phyloP scores from a whole-genome alignment of 495 filamentous ascomycete species.

The Paragyromitra xinjiangensis region DNA sequence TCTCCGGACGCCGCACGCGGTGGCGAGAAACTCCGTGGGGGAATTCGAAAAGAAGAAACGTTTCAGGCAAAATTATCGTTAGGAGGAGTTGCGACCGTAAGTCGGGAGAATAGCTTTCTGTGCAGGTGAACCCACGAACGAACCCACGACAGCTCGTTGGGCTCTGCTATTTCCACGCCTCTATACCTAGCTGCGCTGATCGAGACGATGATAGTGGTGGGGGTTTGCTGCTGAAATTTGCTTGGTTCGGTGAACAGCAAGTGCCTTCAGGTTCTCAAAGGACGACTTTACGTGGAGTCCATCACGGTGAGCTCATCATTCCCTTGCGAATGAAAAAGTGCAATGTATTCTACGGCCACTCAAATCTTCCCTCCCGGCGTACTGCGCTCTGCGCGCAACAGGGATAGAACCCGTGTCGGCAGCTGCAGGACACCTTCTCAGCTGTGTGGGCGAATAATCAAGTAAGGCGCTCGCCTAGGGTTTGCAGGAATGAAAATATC shows the following conservation, averaged over 20 bases:
- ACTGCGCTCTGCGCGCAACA: constrained; percentile 47
- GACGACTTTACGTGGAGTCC: constrained; percentile 45
- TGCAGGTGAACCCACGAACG: constrained; percentile 38
- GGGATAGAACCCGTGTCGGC: constrained; percentile 53
- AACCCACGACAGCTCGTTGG: constrained; percentile 47
- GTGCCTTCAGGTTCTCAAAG: constrained; percentile 44
- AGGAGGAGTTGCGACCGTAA: constrained; percentile 18
- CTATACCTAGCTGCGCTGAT: constrained; percentile 47
- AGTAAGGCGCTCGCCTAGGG: constrained; percentile 44
- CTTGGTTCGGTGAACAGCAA: constrained; percentile 46
- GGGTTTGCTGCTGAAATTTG: constrained; percentile 28
- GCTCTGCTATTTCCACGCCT: constrained; percentile 42
- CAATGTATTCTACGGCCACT: constrained; percentile 41
- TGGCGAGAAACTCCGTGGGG: constrained; percentile 26
- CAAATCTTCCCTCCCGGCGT: constrained; percentile 17
- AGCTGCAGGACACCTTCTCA: constrained; percentile 47
- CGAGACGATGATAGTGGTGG: constrained; percentile 46
- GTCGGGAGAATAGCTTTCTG: constrained; percentile 29
- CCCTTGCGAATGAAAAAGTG: constrained; percentile 35
- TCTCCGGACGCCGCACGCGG: constrained; percentile 11
- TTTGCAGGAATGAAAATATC: constrained; percentile 38
- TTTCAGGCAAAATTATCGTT: constrained; percentile 49
- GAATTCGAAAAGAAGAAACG: constrained; percentile 32
- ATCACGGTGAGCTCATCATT: constrained; percentile 53
- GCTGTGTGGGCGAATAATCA: constrained; percentile 46